Conservation (phyloP, 2,329 filamentous ascomycete genomes). For the Dothideomycetes sp. region DNA sequence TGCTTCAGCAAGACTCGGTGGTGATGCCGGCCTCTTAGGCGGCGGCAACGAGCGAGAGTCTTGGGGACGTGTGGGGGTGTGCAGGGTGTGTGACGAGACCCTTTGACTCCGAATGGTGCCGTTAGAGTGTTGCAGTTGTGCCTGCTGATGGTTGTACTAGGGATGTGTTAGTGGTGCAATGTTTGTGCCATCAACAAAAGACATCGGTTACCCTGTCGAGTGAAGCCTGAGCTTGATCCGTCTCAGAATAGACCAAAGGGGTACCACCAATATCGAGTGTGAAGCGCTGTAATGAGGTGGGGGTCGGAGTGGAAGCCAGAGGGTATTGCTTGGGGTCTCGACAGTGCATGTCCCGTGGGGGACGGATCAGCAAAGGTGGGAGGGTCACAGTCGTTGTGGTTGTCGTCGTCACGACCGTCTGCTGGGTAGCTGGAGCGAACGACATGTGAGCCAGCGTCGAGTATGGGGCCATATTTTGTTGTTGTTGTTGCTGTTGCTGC, state of each 20-base stretch:
- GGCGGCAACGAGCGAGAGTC: neutral
- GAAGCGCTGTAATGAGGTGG: constrained; percentile 66
- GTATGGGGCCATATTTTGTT: constrained; percentile 18
- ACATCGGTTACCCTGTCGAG: constrained; percentile 42
- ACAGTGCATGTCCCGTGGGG: constrained; percentile 58
- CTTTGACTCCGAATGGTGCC: constrained; percentile 5
- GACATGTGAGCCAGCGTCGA: constrained; percentile 50
- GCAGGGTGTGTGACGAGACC: constrained; percentile 3
- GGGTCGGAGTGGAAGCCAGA: constrained; percentile 72
- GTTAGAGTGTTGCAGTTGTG: constrained; percentile 11
- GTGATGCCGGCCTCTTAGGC: constrained; percentile 9
- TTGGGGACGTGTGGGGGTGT: constrained; percentile 4
- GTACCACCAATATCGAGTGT: constrained; percentile 60
- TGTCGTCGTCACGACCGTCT: constrained; percentile 73
- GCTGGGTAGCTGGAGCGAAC: constrained; percentile 54
- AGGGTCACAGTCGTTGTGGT: constrained; percentile 78
- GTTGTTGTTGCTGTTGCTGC: constrained; percentile 1
- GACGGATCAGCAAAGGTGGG: constrained; percentile 71
- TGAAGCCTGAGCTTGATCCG: constrained; percentile 46
- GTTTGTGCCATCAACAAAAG: neutral
- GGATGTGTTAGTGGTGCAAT: neutral
- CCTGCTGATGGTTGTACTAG: constrained; percentile 15
- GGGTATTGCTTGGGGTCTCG: constrained; percentile 88
- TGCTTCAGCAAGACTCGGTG: constrained; percentile 46
- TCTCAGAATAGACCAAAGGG: constrained; percentile 53